A percentile compares a stretch with the other conserved stretches of the same genome.
These are phyloP conservation scores for Amylostereum chailletii DNA, from an alignment of 1,284 basidiomycete genomes.

Conservation along the genomic window DNA sequence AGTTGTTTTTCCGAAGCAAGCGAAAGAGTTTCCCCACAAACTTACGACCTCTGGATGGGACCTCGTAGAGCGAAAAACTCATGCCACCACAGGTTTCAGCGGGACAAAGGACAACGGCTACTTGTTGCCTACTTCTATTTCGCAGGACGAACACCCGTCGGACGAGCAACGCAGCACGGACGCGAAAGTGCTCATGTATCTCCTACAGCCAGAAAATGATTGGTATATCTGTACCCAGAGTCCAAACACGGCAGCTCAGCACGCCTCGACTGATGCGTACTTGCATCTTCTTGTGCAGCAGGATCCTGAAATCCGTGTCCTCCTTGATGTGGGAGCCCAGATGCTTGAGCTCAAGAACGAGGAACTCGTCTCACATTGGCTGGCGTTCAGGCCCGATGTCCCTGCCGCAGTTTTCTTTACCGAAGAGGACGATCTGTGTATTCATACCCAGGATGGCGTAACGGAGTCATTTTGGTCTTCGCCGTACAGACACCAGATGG, in stretches of 20 bases:
- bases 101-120: constrained; percentile 48
- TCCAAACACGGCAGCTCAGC: constrained; percentile 29
- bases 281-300: constrained; percentile 25
- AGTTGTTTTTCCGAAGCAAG: constrained; percentile 41
- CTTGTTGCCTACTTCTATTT: constrained; percentile 37
- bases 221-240: too few species aligned
- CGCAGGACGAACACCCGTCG: constrained; percentile 31
- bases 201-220: constrained; percentile 29
- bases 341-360: constrained; percentile 41
- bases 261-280: constrained; percentile 18
- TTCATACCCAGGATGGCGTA: constrained; percentile 30
- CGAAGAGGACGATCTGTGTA: constrained; percentile 31
- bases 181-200: constrained; percentile 35
- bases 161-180: constrained; percentile 36
- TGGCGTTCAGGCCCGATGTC: constrained; percentile 19
- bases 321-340: constrained; percentile 52
- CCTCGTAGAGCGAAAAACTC: constrained; percentile 28
- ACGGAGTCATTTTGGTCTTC: constrained; percentile 33
- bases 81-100: constrained; percentile 43
- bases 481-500: constrained; percentile 30
- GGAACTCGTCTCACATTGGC: constrained; percentile 32
- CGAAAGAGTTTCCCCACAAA: constrained; percentile 39
- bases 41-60: constrained; percentile 46
- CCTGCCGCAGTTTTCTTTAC: constrained; percentile 41
- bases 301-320: constrained; percentile 28